Evolutionary conservation across 169 alveolate genomes (phyloP).

Genomic region (Cryptosporidium tyzzeri): DNA sequence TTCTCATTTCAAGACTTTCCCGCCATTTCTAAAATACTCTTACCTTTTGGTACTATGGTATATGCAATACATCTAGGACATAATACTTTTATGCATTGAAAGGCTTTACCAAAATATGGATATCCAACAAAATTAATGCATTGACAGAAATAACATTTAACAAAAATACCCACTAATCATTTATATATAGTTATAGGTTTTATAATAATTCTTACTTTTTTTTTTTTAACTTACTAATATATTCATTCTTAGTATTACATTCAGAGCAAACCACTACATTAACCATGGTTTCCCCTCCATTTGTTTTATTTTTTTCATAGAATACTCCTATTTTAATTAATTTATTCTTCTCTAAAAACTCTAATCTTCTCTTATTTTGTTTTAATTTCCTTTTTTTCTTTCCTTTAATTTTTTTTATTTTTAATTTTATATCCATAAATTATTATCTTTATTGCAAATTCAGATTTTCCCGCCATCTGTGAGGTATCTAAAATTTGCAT

Average conservation of each 20-base stretch:
- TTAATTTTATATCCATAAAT: not conserved
- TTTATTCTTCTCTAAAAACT: not conserved
- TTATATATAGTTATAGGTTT: not conserved
- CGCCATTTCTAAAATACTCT: not conserved
- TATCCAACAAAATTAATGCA: constrained; percentile 55
- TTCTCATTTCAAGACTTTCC: not conserved
- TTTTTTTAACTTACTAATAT: constrained; percentile 20
- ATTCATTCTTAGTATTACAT: constrained; percentile 56
- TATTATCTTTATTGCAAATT: constrained; percentile 5
- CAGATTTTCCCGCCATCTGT: constrained; percentile 21
- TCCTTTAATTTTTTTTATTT: not conserved
- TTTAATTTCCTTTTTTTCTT: not conserved
- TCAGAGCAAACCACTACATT: constrained; percentile 27
- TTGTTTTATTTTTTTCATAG: not conserved
- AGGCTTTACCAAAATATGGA: constrained; percentile 48
- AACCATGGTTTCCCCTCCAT: not conserved
- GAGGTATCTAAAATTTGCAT: constrained; percentile 51
- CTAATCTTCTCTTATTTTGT: not conserved
- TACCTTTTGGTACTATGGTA: constrained; percentile 59
- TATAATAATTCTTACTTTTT: not conserved
- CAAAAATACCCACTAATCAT: constrained; percentile 20
- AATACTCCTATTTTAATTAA: not conserved
- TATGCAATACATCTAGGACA: constrained; percentile 42
- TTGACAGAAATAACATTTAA: constrained; percentile 45
- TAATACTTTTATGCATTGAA: constrained; percentile 34